phyloP scores from a whole-genome alignment of 805 yeast genomes.

The Kazachstania psychrophila region DNA sequence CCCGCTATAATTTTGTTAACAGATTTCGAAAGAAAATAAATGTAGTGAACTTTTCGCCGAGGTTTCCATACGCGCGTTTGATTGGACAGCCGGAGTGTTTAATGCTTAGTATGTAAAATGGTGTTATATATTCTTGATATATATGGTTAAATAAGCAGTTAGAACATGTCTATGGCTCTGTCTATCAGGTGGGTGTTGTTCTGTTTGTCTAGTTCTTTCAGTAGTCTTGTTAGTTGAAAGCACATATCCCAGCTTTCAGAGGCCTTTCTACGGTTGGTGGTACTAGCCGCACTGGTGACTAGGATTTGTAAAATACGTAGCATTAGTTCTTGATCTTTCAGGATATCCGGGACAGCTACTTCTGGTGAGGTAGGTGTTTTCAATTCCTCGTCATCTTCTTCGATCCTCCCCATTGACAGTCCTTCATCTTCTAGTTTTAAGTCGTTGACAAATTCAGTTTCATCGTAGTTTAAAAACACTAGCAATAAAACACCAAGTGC shows the following conservation, averaged over 20 bases:
- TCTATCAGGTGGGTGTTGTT: conserved; percentile 19
- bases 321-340: conserved; percentile 27
- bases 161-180: conserved; percentile 19
- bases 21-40: too few relatives aligned
- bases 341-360: conserved; percentile 10
- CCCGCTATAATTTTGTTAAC: too few relatives aligned
- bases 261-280: conserved; percentile 19
- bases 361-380: neutral
- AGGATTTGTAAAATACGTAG: conserved; percentile 23
- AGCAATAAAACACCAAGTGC: conserved; percentile 24
- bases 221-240: conserved; percentile 25
- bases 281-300: conserved; percentile 23
- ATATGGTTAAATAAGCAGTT: neutral
- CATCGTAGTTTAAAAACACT: conserved; percentile 28
- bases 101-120: neutral
- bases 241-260: conserved; percentile 31
- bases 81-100: neutral
- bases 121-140: neutral
- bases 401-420: conserved; percentile 2
- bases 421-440: conserved; percentile 2
- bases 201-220: conserved; percentile 24
- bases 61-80: conserved; percentile 1
- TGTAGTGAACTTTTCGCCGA: too few relatives aligned
- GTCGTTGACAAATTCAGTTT: conserved; percentile 14
- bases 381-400: neutral